These are phyloP conservation scores for Cucumis melo DNA, from an alignment of 306 rosid species.

Conservation along the genomic window DNA sequence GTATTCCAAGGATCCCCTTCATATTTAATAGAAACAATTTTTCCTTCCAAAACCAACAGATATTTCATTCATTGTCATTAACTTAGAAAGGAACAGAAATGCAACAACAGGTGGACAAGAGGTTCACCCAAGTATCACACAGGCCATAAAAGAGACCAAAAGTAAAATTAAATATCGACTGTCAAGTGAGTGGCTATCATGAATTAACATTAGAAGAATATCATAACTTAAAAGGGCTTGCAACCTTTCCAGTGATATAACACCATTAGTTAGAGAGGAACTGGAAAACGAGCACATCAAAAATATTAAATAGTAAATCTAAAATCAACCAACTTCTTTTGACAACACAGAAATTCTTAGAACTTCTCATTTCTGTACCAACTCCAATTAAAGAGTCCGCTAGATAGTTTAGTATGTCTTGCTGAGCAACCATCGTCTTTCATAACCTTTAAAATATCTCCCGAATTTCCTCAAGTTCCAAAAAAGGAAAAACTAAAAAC, in stretches of 20 bases:
- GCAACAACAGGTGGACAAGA: neutral
- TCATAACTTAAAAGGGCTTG: neutral
- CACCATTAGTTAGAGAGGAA: neutral
- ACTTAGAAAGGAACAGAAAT: neutral
- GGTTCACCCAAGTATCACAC: neutral
- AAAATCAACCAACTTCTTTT: neutral
- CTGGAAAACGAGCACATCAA: neutral
- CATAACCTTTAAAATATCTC: neutral
- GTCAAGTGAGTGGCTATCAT: neutral
- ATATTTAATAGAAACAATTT: constrained; percentile 3
- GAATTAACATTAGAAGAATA: neutral
- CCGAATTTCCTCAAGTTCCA: neutral
- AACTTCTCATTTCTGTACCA: neutral
- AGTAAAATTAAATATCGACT: neutral
- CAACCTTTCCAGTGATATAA: neutral
- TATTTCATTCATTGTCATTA: neutral
- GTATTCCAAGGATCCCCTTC: constrained; percentile 8
- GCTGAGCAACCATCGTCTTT: neutral
- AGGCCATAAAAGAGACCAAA: neutral
- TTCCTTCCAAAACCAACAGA: neutral
- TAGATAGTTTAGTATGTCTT: neutral
- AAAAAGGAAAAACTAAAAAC: neutral
- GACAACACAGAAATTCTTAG: neutral
- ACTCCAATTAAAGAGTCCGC: neutral
- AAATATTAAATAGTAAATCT: neutral